A percentile compares a stretch with the other conserved stretches of the same genome.
These are phyloP conservation scores for Nitzschia sp. DNA, from an alignment of 108 stramenopile genomes.

Conservation along the genomic window DNA sequence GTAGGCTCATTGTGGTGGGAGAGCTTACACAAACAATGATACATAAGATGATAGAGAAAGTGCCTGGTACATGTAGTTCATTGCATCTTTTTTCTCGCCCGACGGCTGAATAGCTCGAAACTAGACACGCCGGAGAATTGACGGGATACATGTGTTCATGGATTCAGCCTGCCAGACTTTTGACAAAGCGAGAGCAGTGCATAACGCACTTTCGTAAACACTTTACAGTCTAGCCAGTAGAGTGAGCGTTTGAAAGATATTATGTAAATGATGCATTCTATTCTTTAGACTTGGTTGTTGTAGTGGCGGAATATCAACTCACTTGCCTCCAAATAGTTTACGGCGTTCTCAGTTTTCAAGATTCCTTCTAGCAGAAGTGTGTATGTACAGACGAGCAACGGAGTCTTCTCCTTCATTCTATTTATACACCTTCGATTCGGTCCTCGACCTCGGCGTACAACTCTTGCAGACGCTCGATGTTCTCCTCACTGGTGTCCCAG, in stretches of 20 bases:
- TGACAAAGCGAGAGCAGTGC: too few species aligned
- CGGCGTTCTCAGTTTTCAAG: neutral
- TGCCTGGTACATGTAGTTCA: too few species aligned
- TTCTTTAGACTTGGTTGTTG: constrained; percentile 15
- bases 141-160: too few species aligned
- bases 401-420: neutral
- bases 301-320: constrained; percentile 18
- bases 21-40: too few species aligned
- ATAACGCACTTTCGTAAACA: too few species aligned
- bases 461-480: constrained; percentile 93
- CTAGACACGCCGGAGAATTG: too few species aligned
- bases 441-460: constrained; percentile 98
- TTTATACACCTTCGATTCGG: constrained; percentile 94
- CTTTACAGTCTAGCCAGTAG: too few species aligned
- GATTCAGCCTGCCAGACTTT: too few species aligned
- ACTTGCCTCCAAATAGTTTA: constrained; percentile 10
- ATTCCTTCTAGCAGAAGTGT: neutral
- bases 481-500: constrained; percentile 94
- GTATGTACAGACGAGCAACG: neutral
- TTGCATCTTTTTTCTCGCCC: too few species aligned
- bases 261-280: neutral
- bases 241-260: neutral
- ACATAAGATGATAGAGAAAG: too few species aligned
- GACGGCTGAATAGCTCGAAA: too few species aligned
- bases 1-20: too few species aligned